Evolutionary conservation across 2,329 filamentous ascomycete genomes (phyloP).

Genomic region (Apiospora marii): DNA sequence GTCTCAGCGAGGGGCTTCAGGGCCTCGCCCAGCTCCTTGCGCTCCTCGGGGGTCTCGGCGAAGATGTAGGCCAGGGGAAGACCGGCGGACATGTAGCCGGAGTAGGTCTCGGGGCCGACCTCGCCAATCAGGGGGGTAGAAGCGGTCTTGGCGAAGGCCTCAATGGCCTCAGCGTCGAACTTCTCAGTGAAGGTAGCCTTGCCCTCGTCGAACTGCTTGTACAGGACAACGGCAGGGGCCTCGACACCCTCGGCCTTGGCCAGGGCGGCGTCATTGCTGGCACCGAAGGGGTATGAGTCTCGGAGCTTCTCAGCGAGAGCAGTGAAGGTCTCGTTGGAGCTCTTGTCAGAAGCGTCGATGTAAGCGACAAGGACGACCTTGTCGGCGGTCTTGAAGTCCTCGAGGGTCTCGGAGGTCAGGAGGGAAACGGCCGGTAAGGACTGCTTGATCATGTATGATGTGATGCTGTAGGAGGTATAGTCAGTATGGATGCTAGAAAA

Average conservation of each 20-base stretch:
- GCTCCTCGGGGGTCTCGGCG: conserved; percentile 90
- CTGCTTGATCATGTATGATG: conserved; percentile 97
- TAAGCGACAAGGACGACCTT: conserved; percentile 95
- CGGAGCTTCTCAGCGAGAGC: conserved; percentile 78
- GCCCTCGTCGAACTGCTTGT: conserved; percentile 98
- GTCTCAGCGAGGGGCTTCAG: conserved; percentile 90
- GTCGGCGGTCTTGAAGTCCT: conserved; percentile 97
- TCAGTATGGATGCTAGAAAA: neutral
- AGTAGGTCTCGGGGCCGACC: conserved; percentile 96
- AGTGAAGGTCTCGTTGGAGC: conserved; percentile 85
- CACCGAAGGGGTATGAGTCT: conserved; percentile 92
- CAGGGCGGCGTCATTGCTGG: conserved; percentile 81
- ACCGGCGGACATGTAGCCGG: conserved; percentile 90
- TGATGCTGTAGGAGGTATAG: conserved; percentile 54
- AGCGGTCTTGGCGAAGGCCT: conserved; percentile 82
- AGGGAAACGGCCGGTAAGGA: conserved; percentile 89
- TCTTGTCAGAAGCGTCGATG: conserved; percentile 81
- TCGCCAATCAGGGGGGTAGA: conserved; percentile 93
- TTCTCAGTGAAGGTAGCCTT: conserved; percentile 84
- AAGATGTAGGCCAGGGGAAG: conserved; percentile 98
- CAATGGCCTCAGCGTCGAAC: conserved; percentile 82
- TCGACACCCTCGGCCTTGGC: conserved; percentile 91
- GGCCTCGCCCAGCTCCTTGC: conserved; percentile 75
- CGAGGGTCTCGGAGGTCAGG: conserved; percentile 81
- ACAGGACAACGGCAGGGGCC: conserved; percentile 87